Base-by-base conservation (phyloP, 805 yeast genomes). In the Saturnispora dispora region DNA sequence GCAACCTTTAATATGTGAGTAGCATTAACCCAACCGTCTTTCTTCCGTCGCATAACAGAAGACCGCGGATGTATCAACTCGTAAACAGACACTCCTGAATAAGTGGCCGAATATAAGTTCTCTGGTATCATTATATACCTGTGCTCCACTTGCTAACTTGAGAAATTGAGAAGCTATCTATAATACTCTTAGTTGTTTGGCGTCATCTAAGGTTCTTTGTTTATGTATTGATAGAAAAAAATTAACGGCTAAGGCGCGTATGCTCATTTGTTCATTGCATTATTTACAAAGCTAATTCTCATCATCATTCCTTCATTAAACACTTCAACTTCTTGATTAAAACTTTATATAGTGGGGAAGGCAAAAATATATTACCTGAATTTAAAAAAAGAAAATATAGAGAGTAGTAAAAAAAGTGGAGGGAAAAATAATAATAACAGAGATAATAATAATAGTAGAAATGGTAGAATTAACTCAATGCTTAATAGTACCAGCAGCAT, bases 1-100 rank as follows among this genome's bases (percentile, higher is more conserved):
- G 97, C 96, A 42, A 91, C 90, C 66, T 91, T 91, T 55, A 91
- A 73, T 46, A 91, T 88, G 65, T 91, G 98, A 25, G 98, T 91
- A 11, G 98, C 98, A 68, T 91, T 91, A 53, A 85, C 87, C 90
- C 90, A 85, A 51, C 83, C 83, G 63, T 85, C 93, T 36, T 73
- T 69, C 58, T 83, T 81, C 52, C 93, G 70, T 66, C 90, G 75
- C 93, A 85, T 85, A 15, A 85, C 81, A 27, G 90, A 85, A 18
- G 84, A 81, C 35, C 82, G 79, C 47, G 81, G 77, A 57, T 77
- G 78, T 25, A 78, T 68, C 59, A 82, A 74, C 71, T 91, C 86
- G 70, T 85, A 95, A 55, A 90, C 91, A 63, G 93, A 86, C 50
- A 87, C 85, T 58, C 88, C 79, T 39, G 90, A 76, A 70, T 86